Evolutionary conservation across 495 filamentous ascomycete species (phyloP), one percentile per base, ranked within the genome.

Genomic region (Tuber indicum): DNA sequence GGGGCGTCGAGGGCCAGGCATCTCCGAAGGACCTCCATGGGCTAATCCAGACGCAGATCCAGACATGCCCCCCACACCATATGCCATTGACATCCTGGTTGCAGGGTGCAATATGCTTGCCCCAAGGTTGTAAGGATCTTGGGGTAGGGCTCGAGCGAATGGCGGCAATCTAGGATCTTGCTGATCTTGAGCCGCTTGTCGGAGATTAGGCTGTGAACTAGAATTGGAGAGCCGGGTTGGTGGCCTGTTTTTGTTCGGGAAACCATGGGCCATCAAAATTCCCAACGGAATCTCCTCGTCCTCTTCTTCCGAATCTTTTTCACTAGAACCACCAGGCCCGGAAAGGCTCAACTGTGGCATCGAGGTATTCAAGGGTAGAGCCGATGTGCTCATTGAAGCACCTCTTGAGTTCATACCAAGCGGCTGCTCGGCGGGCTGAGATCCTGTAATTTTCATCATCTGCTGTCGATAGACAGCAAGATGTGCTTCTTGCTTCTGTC

Each of bases 361-460:
- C 17, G 83, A 74, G 36, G 71, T 49, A 69, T 75, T 78, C n/a
- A 76, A 71, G 26, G 84, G 81, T 43, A 90, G 81, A 72, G 88
- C 89, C 7, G 89, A 89, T 21, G 87, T 89, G 81, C 89, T 90
- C 75, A 88, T 85, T 7, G 89, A 88, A 62, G 86, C 85, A 45
- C 85, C 83, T 26, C 87, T 74, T 36, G 75, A 47, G 52, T 74
- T 80, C 78, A 83, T 81, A 5, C 75, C 78, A 52, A 79, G 52
- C 77, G 74, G 85, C 82, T 58, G 87, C 78, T 84, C 87, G 1
- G 87, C 81, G 72, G 87, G 88, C 74, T 87, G 84, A 10, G 87
- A 92, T 72, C 94, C 94, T 12, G 93, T 97, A 32, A 96, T 91
- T 82, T 97, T 97, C 93, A 94, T 96, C 94, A 98, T 97, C 84